These are phyloP conservation scores for Aureobasidium sp. DNA, from an alignment of 2,329 filamentous ascomycete genomes.

Conservation along the genomic window DNA sequence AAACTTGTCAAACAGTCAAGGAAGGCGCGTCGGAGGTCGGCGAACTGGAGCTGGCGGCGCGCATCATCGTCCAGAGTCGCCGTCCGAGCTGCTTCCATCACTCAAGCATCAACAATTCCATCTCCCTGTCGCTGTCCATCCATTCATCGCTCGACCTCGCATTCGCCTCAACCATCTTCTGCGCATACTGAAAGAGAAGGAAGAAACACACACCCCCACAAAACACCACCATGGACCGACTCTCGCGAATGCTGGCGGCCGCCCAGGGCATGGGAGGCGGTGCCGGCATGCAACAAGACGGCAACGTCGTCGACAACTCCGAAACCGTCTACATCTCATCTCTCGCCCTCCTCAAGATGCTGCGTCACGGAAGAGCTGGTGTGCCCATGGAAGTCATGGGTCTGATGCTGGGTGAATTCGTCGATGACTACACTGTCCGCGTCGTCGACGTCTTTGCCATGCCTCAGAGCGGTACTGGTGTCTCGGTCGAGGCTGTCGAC, in stretches of 20 bases:
- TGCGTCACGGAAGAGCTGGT: constrained; percentile 91
- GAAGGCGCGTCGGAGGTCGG: background rate
- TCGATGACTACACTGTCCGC: constrained; percentile 96
- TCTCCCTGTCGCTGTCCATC: background rate
- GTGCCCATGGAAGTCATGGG: constrained; percentile 99
- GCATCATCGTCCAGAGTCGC: constrained; percentile 4
- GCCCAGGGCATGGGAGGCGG: constrained; percentile 57
- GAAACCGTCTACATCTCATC: constrained; percentile 99
- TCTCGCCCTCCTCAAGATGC: constrained; percentile 93
- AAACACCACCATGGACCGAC: constrained; percentile 63
- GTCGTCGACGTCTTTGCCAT: constrained; percentile 99
- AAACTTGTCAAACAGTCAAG: too few relatives aligned
- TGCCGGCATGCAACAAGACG: constrained; percentile 56
- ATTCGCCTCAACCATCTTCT: background rate
- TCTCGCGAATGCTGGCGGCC: constrained; percentile 76
- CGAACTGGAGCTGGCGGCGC: background rate
- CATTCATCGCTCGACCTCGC: background rate
- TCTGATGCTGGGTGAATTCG: constrained; percentile 96
- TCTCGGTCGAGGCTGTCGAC: constrained; percentile 96
- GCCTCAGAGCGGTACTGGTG: constrained; percentile 96
- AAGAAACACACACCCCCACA: background rate
- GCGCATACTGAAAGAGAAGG: background rate
- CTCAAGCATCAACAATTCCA: background rate
- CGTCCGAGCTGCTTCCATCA: background rate
- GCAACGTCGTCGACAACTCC: constrained; percentile 94